Percentiles rank a stretch among this genome's conserved stretches.
These are phyloP conservation scores for Parastagonospora nodorum DNA, from an alignment of 2,329 filamentous ascomycete genomes.

Conservation along the genomic window DNA sequence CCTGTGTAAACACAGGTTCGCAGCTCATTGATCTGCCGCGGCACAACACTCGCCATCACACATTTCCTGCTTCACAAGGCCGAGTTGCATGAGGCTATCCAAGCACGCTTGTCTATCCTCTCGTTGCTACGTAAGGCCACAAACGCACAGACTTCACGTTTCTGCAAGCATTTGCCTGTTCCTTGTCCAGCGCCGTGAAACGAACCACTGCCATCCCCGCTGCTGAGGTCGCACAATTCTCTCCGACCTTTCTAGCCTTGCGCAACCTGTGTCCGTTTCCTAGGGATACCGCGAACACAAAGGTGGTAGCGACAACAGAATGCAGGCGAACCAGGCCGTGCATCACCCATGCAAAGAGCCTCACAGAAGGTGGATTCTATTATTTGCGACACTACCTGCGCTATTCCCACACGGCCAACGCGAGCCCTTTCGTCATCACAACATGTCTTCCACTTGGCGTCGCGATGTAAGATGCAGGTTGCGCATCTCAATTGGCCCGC, in stretches of 20 bases:
- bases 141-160: constrained; percentile 22
- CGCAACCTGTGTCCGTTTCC: constrained; percentile 32
- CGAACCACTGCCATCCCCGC: constrained; percentile 28
- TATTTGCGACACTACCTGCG: constrained; percentile 14
- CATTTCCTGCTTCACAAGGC: constrained; percentile 18
- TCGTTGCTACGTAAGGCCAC: too few relatives aligned
- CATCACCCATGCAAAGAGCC: constrained; percentile 4
- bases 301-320: constrained; percentile 11
- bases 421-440: constrained; percentile 37
- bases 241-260: constrained; percentile 16
- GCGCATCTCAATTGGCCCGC: constrained; percentile 25
- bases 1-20: constrained; percentile 18
- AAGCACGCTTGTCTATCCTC: too few relatives aligned
- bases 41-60: constrained; percentile 13
- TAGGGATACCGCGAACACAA: constrained; percentile 24
- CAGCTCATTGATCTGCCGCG: constrained; percentile 1
- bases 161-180: constrained; percentile 30
- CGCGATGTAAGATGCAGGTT: constrained; percentile 18
- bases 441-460: constrained; percentile 30
- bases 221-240: constrained; percentile 20
- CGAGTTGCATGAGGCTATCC: constrained; percentile 17
- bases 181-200: constrained; percentile 29
- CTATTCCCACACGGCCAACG: constrained; percentile 10
- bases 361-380: constrained; percentile 11
- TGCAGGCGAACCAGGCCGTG: constrained; percentile 8